Evolutionary conservation across 75 land plant species (phyloP).

Genomic region (Adiantum capillusveneris): DNA sequence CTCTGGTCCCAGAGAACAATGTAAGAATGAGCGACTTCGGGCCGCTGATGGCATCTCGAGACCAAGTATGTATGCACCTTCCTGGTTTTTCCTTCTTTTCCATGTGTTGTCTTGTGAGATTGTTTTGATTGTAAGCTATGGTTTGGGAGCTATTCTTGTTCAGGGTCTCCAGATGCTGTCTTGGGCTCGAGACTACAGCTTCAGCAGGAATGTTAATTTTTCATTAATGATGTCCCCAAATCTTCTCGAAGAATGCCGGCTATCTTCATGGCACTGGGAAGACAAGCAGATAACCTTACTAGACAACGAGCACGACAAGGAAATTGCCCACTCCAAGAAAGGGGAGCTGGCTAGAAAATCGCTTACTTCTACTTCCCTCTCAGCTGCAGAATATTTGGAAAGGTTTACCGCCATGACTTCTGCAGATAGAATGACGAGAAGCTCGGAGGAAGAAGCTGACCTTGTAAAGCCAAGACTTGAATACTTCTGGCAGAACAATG

Average conservation of each 20-base stretch:
- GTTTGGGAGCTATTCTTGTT: no score
- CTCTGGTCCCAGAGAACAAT: conserved; percentile 41
- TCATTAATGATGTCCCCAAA: not conserved
- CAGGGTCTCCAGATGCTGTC: not conserved
- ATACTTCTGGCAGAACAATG: conserved; percentile 33
- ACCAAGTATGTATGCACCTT: not conserved
- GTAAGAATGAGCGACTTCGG: not conserved
- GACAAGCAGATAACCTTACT: not conserved
- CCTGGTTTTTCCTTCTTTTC: no score
- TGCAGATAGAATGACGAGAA: conserved; percentile 20
- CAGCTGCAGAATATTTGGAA: conserved; percentile 30
- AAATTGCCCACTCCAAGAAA: not conserved
- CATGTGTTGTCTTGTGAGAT: no score
- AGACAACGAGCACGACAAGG: not conserved
- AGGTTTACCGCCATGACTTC: conserved; percentile 29
- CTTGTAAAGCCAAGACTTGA: conserved; percentile 65
- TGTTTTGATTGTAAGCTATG: no score
- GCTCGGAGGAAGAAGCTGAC: conserved; percentile 54
- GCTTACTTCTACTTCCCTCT: not conserved
- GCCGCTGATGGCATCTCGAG: not conserved
- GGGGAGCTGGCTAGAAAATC: not conserved
- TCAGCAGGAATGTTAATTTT: not conserved
- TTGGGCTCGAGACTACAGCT: conserved; percentile 1
- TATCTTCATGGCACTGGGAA: not conserved
- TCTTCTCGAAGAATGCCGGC: not conserved